A percentile compares a stretch with the other conserved stretches of the same genome.
phyloP scores from a whole-genome alignment of 768 basidiomycete genomes.

The Podaxis sp. region DNA sequence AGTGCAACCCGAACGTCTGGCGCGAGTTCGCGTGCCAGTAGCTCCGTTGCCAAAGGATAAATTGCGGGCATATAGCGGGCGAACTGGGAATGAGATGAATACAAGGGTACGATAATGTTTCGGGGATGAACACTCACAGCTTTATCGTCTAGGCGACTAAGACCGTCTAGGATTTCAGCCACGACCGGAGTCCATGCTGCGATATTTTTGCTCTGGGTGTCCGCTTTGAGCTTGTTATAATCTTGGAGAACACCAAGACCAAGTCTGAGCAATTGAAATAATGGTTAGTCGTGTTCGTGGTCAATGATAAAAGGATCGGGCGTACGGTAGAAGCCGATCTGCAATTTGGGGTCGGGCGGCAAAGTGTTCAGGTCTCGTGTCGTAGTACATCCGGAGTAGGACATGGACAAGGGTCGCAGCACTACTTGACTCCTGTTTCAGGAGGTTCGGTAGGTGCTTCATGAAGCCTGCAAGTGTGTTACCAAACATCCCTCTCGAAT shows the following conservation, averaged over 20 bases:
- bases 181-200: constrained; percentile 98
- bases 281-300: constrained; percentile 9
- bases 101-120: not conserved
- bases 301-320: constrained; percentile 16
- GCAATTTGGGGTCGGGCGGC: constrained; percentile 79
- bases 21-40: constrained; percentile 79
- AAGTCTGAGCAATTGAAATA: constrained; percentile 49
- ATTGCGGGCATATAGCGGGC: constrained; percentile 82
- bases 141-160: constrained; percentile 86
- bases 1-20: constrained; percentile 82
- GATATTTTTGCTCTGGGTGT: constrained; percentile 94
- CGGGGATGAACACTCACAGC: constrained; percentile 58
- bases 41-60: constrained; percentile 86
- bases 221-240: constrained; percentile 85
- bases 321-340: constrained; percentile 69
- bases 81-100: constrained; percentile 55
- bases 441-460: constrained; percentile 96
- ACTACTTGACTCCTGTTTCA: constrained; percentile 98
- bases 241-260: constrained; percentile 87
- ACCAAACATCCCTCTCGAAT: not conserved
- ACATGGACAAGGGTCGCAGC: constrained; percentile 94
- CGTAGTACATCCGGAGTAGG: constrained; percentile 91
- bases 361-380: constrained; percentile 85
- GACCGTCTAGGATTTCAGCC: constrained; percentile 90
- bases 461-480: constrained; percentile 75